Conservation (phyloP, 306 rosid species). For the Fragaria ananassa region DNA sequence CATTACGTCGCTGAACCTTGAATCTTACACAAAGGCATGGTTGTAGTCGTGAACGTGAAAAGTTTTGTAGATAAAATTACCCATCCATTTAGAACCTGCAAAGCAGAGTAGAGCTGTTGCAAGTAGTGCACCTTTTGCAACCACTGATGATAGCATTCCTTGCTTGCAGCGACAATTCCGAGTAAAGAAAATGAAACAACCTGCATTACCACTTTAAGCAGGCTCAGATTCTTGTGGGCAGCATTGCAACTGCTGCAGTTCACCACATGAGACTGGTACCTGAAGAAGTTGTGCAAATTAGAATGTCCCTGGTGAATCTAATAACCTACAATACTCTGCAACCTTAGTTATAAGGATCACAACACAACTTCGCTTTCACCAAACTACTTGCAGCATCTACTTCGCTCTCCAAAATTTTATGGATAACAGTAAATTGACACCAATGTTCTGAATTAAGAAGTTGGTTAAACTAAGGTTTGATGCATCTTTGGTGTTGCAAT, state of each 20-base stretch:
- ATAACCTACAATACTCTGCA: neutral
- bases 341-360: neutral
- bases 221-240: conserved; percentile 65
- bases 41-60: conserved; percentile 77
- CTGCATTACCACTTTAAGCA: conserved; percentile 55
- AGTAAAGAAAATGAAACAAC: conserved; percentile 52
- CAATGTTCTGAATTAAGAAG: neutral
- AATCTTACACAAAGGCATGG: conserved; percentile 57
- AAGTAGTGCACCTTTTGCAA: conserved; percentile 43
- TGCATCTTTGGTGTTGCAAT: conserved; percentile 8
- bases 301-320: neutral
- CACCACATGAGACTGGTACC: conserved; percentile 84
- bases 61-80: conserved; percentile 61
- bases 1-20: neutral
- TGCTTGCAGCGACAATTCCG: conserved; percentile 63
- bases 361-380: neutral
- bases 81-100: conserved; percentile 67
- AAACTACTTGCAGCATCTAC: no score
- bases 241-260: conserved; percentile 75
- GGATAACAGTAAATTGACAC: neutral
- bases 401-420: neutral
- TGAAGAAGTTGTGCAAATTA: conserved; percentile 17
- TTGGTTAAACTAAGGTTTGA: neutral
- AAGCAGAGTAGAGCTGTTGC: conserved; percentile 52
- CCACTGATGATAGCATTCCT: conserved; percentile 37